Conservation (phyloP, 73 alveolate species). For the Diophrys sp. region DNA sequence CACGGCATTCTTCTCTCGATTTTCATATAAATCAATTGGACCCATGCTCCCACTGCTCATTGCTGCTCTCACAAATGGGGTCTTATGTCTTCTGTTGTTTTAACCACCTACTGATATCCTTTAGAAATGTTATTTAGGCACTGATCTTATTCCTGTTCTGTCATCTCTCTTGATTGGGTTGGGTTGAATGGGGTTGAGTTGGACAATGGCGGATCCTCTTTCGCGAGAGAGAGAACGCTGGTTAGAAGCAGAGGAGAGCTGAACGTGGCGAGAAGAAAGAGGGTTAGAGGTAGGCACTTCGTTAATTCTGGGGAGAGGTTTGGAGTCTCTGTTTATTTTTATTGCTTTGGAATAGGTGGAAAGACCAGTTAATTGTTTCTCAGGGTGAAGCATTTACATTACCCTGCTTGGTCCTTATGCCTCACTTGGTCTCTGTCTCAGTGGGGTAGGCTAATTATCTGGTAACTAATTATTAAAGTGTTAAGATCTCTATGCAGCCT, state of each 20-base stretch:
- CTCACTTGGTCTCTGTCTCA: neutral
- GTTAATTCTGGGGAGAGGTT: neutral
- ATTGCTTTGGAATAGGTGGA: neutral
- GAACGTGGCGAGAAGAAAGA: no score
- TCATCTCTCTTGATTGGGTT: neutral
- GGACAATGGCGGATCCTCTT: neutral
- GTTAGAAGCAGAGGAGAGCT: no score
- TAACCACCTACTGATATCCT: neutral
- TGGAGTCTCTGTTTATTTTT: neutral
- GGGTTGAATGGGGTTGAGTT: neutral
- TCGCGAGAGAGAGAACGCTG: neutral
- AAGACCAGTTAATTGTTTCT: neutral
- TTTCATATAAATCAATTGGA: no score
- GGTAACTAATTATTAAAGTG: neutral
- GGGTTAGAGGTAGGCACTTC: neutral
- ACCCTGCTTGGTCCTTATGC: no score
- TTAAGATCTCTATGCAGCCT: neutral
- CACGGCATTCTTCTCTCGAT: neutral
- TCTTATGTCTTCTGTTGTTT: neutral
- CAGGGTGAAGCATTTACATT: no score
- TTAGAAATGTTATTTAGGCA: neutral
- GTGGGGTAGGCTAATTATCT: neutral
- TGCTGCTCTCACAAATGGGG: neutral
- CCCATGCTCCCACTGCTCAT: no score
- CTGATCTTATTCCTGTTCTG: neutral